Evolutionary conservation across 305 asterid genomes (phyloP).

Genomic region (Ilex paraguariensis): DNA sequence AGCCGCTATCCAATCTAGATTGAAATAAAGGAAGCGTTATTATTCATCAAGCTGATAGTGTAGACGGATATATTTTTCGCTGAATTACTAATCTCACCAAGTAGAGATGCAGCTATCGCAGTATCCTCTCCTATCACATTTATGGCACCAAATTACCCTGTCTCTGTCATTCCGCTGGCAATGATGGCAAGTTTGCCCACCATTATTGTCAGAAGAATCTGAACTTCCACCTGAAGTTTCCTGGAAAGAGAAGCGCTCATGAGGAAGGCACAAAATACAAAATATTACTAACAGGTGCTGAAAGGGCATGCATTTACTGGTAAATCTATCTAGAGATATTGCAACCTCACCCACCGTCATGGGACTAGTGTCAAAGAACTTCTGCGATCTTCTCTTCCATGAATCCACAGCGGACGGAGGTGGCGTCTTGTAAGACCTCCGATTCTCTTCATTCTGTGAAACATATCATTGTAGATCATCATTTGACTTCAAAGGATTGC

Average conservation of each 20-base stretch:
- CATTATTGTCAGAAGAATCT: constrained; percentile 75
- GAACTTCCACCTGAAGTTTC: constrained; percentile 74
- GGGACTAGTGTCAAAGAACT: constrained; percentile 62
- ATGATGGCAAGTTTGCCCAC: constrained; percentile 89
- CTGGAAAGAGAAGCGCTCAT: constrained; percentile 28
- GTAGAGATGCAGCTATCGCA: constrained; percentile 86
- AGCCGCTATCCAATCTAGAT: no score
- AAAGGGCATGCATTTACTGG: not conserved
- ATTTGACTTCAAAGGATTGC: constrained; percentile 55
- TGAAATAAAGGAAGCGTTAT: not conserved
- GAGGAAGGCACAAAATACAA: constrained; percentile 12
- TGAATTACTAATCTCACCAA: constrained; percentile 51
- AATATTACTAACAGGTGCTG: no score
- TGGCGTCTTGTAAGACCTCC: constrained; percentile 60
- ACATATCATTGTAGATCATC: constrained; percentile 68
- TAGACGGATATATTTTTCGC: not conserved
- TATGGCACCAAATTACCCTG: constrained; percentile 76
- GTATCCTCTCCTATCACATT: constrained; percentile 88
- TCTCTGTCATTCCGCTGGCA: constrained; percentile 64
- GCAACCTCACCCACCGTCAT: constrained; percentile 43
- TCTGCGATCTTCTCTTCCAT: constrained; percentile 60
- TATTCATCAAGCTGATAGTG: constrained; percentile 20
- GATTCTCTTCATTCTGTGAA: constrained; percentile 59
- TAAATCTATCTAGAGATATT: constrained; percentile 4
- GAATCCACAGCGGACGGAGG: constrained; percentile 71